Conservation (phyloP, 257 asterid genomes). For the Thymus mandschuricus region DNA sequence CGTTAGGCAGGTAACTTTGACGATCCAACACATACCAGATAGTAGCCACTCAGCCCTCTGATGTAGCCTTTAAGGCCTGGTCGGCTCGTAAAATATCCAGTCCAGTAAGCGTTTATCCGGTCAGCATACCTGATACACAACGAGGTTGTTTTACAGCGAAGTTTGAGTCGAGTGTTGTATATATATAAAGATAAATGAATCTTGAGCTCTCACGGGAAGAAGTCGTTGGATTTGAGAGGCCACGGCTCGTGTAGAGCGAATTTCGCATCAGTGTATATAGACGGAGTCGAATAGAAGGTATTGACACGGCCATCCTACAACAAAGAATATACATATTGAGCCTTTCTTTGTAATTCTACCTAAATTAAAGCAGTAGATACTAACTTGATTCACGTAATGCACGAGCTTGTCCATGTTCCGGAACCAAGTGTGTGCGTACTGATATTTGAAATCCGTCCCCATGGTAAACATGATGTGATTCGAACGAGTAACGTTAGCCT, state of each 20-base stretch:
- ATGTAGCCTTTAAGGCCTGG: slow-evolving; percentile 84
- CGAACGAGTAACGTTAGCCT: slow-evolving; percentile 95
- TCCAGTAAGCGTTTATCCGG: slow-evolving; percentile 87
- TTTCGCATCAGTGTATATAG: slow-evolving; percentile 90
- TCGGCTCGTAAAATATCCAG: slow-evolving; percentile 97
- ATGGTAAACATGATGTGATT: slow-evolving; percentile 98
- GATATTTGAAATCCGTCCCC: slow-evolving; percentile 99
- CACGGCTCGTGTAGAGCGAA: slow-evolving; percentile 74
- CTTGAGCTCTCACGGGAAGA: slow-evolving; percentile 88
- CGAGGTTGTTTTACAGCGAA: slow-evolving; percentile 23
- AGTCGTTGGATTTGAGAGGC: slow-evolving; percentile 97
- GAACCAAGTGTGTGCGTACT: slow-evolving; percentile 86
- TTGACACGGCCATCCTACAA: slow-evolving; percentile 98
- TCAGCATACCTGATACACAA: slow-evolving; percentile 81
- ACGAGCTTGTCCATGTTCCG: slow-evolving; percentile 96
- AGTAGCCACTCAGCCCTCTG: slow-evolving; percentile 88
- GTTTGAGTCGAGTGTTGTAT: neutral
- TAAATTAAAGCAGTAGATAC: slow-evolving; percentile 30
- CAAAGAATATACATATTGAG: neutral
- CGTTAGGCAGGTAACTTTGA: slow-evolving; percentile 4
- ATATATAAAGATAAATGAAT: neutral
- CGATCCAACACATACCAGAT: slow-evolving; percentile 47
- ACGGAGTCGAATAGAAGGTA: slow-evolving; percentile 92
- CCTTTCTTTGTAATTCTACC: too few species aligned
- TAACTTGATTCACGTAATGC: slow-evolving; percentile 86